Conservation (phyloP, 1,284 basidiomycete species). For the Golubevia sp. region DNA sequence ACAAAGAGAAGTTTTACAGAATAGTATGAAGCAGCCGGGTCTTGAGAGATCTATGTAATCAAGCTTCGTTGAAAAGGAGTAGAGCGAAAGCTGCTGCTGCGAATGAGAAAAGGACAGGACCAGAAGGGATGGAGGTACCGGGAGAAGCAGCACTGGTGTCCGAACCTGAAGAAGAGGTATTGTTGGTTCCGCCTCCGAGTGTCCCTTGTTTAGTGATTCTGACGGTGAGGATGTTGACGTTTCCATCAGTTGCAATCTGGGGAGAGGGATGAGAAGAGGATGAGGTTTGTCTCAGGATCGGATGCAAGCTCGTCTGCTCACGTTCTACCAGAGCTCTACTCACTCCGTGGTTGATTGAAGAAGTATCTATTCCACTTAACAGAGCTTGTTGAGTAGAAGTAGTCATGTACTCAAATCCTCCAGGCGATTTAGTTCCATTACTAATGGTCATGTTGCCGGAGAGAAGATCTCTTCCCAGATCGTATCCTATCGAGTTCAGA, state of each 20-base stretch:
- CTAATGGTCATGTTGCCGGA: slow-evolving; percentile 43
- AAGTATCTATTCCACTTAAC: slow-evolving; percentile 18
- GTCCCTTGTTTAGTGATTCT: slow-evolving; percentile 36
- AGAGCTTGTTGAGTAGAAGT: slow-evolving; percentile 19
- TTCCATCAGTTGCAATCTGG: slow-evolving; percentile 38
- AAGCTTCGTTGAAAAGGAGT: too few species aligned
- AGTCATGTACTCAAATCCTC: slow-evolving; percentile 36
- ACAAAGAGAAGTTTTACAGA: too few species aligned
- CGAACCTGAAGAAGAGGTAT: background rate
- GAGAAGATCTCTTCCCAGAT: slow-evolving; percentile 43
- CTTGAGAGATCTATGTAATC: too few species aligned
- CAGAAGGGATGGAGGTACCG: background rate
- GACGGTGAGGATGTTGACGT: slow-evolving; percentile 43
- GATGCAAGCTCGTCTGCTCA: too few species aligned
- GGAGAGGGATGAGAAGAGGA: background rate
- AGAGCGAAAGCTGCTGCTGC: too few species aligned
- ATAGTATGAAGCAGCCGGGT: too few species aligned
- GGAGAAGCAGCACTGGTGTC: background rate
- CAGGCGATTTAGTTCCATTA: slow-evolving; percentile 25
- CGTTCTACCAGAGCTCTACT: too few species aligned
- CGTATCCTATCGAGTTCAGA: slow-evolving; percentile 17
- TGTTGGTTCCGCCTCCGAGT: slow-evolving; percentile 13
- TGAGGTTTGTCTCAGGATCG: too few species aligned
- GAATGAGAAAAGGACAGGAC: slow-evolving; percentile 1
- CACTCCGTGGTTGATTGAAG: slow-evolving; percentile 44